Base-by-base conservation (phyloP, 1,284 basidiomycete species). In the Ceratobasidium sp. region DNA sequence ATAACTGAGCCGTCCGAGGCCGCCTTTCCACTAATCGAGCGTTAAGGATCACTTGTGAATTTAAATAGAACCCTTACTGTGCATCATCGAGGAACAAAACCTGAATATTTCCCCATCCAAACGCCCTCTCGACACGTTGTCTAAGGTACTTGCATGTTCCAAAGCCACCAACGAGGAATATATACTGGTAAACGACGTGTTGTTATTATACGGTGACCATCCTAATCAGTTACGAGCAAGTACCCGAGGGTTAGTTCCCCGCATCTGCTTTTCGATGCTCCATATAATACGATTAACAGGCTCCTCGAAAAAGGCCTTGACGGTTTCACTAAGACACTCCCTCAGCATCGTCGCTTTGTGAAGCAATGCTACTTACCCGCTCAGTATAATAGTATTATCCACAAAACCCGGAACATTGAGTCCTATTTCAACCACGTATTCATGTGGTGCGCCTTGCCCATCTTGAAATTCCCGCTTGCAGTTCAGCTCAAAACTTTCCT, bases 131-230 rank as follows among this genome's bases (percentile, higher is more conserved):
- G 13, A 60, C 27, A n/a, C 43, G 42, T 27, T 34, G 43, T 22
- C 57, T 42, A 32, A 60, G 43, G 31, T 60, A 60, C 17, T 45
- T 42, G 17, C 57, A 47, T 10, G 42, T 20, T 29, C 57, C 57
- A 60, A 60, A 60, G n/a, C 57, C 57, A 12, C 57, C 57, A 49
- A 60, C 57, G 34, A 60, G 57, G 13, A 60, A 49, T 47, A 60
- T 60, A 17, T 60, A 60, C 57, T 60, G 7, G n/a, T n/a, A n/a
- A n/a, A n/a, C n/a, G n/a, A n/a, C n/a, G n/a, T n/a, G n/a, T n/a
- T n/a, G n/a, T n/a, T n/a, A n/a, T n/a, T n/a, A n/a, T n/a, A n/a
- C n/a, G n/a, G n/a, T n/a, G n/a, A n/a, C n/a, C n/a, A n/a, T n/a
- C n/a, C n/a, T n/a, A n/a, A n/a, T n/a, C n/a, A n/a, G n/a, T n/a